Percentiles rank a stretch among this genome's conserved stretches.
Evolutionary conservation across 805 yeast genomes (phyloP).

Genomic region (Candida insectorum): DNA sequence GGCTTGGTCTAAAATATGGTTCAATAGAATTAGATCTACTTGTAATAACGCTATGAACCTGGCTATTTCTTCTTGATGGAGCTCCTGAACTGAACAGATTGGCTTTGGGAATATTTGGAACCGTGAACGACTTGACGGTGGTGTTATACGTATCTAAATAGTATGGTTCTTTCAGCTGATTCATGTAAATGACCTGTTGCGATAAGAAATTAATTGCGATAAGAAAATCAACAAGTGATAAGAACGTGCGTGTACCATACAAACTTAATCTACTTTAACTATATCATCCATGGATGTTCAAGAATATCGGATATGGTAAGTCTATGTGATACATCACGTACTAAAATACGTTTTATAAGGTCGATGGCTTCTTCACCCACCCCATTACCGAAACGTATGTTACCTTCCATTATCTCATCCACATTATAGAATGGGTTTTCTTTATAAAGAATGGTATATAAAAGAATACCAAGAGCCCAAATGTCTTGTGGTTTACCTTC

Average conservation of each 20-base stretch:
- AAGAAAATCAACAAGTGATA: no score
- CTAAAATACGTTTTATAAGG: conserved; percentile 62
- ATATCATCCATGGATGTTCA: conserved; percentile 61
- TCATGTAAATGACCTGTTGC: conserved; percentile 2
- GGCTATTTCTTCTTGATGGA: conserved; percentile 3
- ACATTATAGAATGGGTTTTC: conserved; percentile 96
- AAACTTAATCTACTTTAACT: no score
- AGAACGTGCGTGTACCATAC: no score
- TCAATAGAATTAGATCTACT: conserved; percentile 14
- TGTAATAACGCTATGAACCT: background rate
- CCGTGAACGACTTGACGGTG: conserved; percentile 11
- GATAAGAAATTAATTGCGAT: background rate
- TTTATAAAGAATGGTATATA: conserved; percentile 86
- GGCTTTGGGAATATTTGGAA: conserved; percentile 12
- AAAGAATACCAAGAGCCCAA: conserved; percentile 92
- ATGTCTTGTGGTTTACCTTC: conserved; percentile 94
- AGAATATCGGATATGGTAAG: conserved; percentile 72
- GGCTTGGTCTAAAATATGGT: conserved; percentile 13
- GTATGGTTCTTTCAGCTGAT: conserved; percentile 12
- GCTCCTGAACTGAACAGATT: conserved; percentile 8
- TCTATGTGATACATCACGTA: conserved; percentile 61
- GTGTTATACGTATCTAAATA: conserved; percentile 13
- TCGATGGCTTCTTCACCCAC: conserved; percentile 58
- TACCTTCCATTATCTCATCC: conserved; percentile 93
- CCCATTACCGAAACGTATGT: conserved; percentile 65